A percentile compares a stretch with the other conserved stretches of the same genome.
Conservation (phyloP, 306 rosid species). For the Cicer bijugum region DNA sequence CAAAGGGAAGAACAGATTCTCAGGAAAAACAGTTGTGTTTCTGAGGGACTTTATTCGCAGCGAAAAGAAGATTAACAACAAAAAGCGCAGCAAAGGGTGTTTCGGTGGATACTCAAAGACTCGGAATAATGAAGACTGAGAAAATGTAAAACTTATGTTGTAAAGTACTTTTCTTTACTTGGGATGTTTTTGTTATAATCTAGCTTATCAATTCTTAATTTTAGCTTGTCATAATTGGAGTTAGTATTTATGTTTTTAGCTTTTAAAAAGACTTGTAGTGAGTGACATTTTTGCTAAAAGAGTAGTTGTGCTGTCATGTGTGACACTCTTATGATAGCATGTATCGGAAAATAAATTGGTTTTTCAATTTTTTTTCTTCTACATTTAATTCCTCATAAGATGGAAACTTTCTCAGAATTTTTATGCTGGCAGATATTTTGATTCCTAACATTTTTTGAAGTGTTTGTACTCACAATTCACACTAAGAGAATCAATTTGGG, state of each 20-base stretch:
- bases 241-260: constrained; percentile 51
- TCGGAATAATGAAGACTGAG: constrained; percentile 65
- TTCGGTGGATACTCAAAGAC: constrained; percentile 81
- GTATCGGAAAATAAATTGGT: neutral
- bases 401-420: constrained; percentile 6
- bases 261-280: constrained; percentile 29
- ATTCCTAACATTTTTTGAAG: neutral
- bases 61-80: constrained; percentile 55
- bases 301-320: constrained; percentile 34
- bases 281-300: constrained; percentile 34
- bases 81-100: constrained; percentile 60
- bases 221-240: constrained; percentile 38
- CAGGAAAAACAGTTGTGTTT: constrained; percentile 68
- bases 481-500: neutral
- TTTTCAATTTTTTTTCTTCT: constrained; percentile 24
- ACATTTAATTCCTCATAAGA: neutral
- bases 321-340: constrained; percentile 35
- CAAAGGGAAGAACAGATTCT: constrained; percentile 66
- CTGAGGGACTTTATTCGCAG: constrained; percentile 76
- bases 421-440: constrained; percentile 7
- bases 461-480: neutral
- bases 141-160: constrained; percentile 41
- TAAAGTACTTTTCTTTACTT: constrained; percentile 38
- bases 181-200: constrained; percentile 46
- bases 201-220: constrained; percentile 45